Conservation (phyloP, 2,329 filamentous ascomycete species). For the Phaeosphaeriaceae sp. region DNA sequence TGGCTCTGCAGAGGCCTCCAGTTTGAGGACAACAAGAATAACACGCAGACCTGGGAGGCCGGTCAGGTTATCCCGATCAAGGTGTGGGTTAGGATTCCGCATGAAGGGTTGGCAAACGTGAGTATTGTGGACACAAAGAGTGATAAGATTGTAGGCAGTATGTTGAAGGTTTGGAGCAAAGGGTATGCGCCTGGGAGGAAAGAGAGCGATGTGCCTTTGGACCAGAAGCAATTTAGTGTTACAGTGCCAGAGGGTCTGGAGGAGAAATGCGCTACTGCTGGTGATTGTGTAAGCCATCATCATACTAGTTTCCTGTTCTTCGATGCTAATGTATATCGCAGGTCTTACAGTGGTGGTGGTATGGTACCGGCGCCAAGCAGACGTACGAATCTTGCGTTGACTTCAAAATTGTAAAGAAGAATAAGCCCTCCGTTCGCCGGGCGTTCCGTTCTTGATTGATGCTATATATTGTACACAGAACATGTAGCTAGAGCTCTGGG, state of each 20-base stretch:
- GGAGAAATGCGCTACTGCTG: constrained; percentile 53
- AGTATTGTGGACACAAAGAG: constrained; percentile 63
- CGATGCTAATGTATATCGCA: constrained; percentile 2
- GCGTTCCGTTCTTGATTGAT: constrained; percentile 9
- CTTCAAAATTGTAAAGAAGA: constrained; percentile 51
- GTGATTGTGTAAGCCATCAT: constrained; percentile 49
- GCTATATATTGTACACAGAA: neutral
- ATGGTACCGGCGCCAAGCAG: constrained; percentile 60
- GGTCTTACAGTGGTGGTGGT: constrained; percentile 68
- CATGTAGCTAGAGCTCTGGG: neutral
- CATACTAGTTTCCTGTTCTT: neutral
- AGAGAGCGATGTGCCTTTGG: constrained; percentile 42
- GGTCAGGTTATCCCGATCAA: constrained; percentile 52
- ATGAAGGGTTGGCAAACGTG: constrained; percentile 64
- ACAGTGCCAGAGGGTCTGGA: constrained; percentile 58
- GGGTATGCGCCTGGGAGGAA: constrained; percentile 34
- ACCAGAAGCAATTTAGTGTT: constrained; percentile 58
- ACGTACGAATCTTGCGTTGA: constrained; percentile 69
- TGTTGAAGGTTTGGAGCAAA: constrained; percentile 36
- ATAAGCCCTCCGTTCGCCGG: neutral
- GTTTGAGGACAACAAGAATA: constrained; percentile 63
- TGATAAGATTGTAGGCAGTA: constrained; percentile 58
- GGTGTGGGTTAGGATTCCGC: constrained; percentile 58
- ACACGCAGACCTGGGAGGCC: constrained; percentile 57
- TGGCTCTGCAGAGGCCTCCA: constrained; percentile 65